Conservation (phyloP, 129 eudicot genomes). For the Centrapalus pauciflorus region DNA sequence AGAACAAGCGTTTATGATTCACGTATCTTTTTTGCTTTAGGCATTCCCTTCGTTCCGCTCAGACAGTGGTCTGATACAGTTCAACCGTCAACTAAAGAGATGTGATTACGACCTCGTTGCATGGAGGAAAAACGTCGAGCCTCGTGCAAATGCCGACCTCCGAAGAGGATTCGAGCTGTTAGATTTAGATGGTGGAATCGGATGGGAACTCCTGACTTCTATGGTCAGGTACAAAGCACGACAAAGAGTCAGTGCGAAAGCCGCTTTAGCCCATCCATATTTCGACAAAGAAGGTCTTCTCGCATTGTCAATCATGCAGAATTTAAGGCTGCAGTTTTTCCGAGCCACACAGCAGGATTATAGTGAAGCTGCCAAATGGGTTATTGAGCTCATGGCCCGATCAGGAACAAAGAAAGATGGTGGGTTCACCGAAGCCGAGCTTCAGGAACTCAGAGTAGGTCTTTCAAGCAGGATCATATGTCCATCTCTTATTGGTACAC, state of each 20-base stretch:
- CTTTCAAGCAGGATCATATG: background rate
- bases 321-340: slow-evolving; percentile 59
- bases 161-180: slow-evolving; percentile 82
- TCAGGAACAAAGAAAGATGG: slow-evolving; percentile 92
- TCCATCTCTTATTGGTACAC: background rate
- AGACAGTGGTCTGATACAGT: slow-evolving; percentile 82
- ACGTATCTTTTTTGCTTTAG: slow-evolving; percentile 22
- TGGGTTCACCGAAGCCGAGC: slow-evolving; percentile 98
- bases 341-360: slow-evolving; percentile 94
- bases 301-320: slow-evolving; percentile 79
- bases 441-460: slow-evolving; percentile 72
- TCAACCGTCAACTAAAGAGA: slow-evolving; percentile 94
- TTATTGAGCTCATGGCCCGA: slow-evolving; percentile 81
- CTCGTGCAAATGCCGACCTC: slow-evolving; percentile 85
- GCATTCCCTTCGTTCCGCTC: slow-evolving; percentile 78
- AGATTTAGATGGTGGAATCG: slow-evolving; percentile 88
- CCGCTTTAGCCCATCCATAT: slow-evolving; percentile 90
- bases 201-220: slow-evolving; percentile 94
- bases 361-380: slow-evolving; percentile 80
- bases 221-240: slow-evolving; percentile 95
- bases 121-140: slow-evolving; percentile 85
- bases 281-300: slow-evolving; percentile 85
- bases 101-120: slow-evolving; percentile 70
- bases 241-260: slow-evolving; percentile 85
- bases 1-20: background rate